Evolutionary conservation across 108 stramenopile species (phyloP).

Genomic region (Cylindrotheca closterium): DNA sequence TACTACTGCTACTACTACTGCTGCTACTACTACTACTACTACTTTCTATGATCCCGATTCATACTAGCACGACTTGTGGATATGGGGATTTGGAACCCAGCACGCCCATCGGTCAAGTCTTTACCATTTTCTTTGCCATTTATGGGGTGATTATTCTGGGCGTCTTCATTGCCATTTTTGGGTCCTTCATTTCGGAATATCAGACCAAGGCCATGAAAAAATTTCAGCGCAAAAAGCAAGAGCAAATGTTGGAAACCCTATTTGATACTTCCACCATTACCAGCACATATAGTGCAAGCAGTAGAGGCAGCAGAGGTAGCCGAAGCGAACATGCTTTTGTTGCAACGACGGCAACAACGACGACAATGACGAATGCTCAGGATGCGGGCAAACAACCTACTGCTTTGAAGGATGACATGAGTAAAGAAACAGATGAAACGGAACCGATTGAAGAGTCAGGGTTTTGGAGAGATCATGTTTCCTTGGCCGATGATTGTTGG

Average conservation of each 20-base stretch:
- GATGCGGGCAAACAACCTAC: too few relatives aligned
- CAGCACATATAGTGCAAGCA: too few relatives aligned
- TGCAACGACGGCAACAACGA: background rate
- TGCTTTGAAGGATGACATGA: too few relatives aligned
- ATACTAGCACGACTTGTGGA: conserved; percentile 6
- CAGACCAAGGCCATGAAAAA: conserved; percentile 15
- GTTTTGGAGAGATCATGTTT: conserved; percentile 13
- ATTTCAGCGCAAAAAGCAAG: conserved; percentile 4
- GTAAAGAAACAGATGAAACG: too few relatives aligned
- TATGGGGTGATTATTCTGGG: conserved; percentile 45
- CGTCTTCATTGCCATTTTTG: conserved; percentile 43
- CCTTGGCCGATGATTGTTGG: conserved; percentile 9
- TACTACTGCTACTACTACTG: background rate
- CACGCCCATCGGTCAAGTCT: conserved; percentile 12
- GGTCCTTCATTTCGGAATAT: conserved; percentile 26
- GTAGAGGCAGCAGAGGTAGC: too few relatives aligned
- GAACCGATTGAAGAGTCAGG: conserved; percentile 3
- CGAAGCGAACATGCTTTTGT: too few relatives aligned
- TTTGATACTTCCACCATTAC: background rate
- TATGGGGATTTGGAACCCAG: conserved; percentile 5
- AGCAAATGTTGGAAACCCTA: conserved; percentile 8
- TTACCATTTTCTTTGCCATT: conserved; percentile 50
- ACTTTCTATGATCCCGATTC: background rate
- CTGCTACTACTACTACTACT: conserved; percentile 12
- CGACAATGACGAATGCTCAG: background rate